These are phyloP conservation scores for Umbilicaria muhlenbergii DNA, from an alignment of 495 filamentous ascomycete genomes.

Conservation along the genomic window DNA sequence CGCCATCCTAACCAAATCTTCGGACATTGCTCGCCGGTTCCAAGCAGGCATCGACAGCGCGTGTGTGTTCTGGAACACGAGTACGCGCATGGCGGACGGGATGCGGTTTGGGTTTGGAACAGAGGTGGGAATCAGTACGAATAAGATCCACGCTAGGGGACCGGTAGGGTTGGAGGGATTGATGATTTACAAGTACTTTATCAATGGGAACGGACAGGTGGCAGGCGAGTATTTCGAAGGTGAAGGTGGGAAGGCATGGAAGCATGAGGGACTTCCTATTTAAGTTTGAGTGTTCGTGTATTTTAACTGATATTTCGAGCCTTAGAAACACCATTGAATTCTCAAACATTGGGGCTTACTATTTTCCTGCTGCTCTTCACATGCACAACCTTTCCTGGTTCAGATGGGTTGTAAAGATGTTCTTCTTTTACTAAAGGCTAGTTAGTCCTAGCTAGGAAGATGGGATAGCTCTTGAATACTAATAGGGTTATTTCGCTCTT, in stretches of 20 bases:
- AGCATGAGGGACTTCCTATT: conserved; percentile 43
- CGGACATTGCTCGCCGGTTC: conserved; percentile 54
- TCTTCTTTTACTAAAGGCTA: too few relatives aligned
- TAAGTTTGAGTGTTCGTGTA: too few relatives aligned
- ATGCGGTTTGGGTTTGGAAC: conserved; percentile 97
- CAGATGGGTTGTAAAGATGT: too few relatives aligned
- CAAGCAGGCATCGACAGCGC: conserved; percentile 75
- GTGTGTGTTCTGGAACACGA: conserved; percentile 94
- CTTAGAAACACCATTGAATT: neutral
- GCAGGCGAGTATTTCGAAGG: conserved; percentile 59
- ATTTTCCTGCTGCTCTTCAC: too few relatives aligned
- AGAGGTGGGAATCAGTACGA: conserved; percentile 95
- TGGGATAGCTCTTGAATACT: too few relatives aligned
- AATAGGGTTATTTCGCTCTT: too few relatives aligned
- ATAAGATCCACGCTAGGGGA: conserved; percentile 90
- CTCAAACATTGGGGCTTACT: neutral
- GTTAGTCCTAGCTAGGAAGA: too few relatives aligned
- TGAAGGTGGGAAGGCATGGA: conserved; percentile 48
- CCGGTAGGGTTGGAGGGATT: conserved; percentile 89
- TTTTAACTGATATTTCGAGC: neutral
- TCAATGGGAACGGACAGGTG: conserved; percentile 65
- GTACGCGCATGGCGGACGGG: conserved; percentile 85
- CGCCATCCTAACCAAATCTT: conserved; percentile 60
- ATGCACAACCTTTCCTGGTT: too few relatives aligned
- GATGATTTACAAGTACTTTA: conserved; percentile 92